A percentile compares a stretch with the other conserved stretches of the same genome.
These are phyloP conservation scores for Wickerhamomyces sp. DNA, from an alignment of 1,139 yeast species.

Conservation along the genomic window DNA sequence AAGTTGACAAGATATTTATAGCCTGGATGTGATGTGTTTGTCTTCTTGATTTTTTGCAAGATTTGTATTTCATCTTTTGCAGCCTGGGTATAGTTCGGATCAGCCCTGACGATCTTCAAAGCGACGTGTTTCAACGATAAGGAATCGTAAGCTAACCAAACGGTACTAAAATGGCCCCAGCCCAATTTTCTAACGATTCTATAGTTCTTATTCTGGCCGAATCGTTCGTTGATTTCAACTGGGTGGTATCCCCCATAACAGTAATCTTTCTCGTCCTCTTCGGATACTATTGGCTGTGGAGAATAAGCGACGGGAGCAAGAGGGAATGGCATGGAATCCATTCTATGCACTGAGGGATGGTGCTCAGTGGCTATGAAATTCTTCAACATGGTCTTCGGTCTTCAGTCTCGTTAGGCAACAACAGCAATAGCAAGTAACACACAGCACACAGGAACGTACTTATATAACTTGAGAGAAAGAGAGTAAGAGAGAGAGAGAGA, in stretches of 20 bases:
- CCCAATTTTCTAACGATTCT: constrained; percentile 74
- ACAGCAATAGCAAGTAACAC: too few relatives aligned
- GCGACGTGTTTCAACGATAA: constrained; percentile 63
- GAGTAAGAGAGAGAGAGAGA: too few relatives aligned
- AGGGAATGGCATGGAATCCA: constrained; percentile 4
- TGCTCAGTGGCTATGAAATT: constrained; percentile 6
- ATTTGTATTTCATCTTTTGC: constrained; percentile 81
- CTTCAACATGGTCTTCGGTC: constrained; percentile 1
- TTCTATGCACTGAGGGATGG: constrained; percentile 8
- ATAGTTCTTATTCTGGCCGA: constrained; percentile 57
- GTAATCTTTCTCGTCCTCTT: constrained; percentile 72
- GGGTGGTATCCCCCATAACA: constrained; percentile 87
- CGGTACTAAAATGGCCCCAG: constrained; percentile 91
- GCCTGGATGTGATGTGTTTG: constrained; percentile 64
- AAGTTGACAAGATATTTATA: constrained; percentile 64
- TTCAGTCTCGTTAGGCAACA: too few relatives aligned
- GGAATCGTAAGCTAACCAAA: constrained; percentile 75
- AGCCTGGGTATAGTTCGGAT: constrained; percentile 68
- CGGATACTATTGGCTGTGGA: constrained; percentile 25
- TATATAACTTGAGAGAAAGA: too few relatives aligned
- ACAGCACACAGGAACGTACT: too few relatives aligned
- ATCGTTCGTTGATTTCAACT: constrained; percentile 66
- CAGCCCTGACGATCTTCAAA: constrained; percentile 75
- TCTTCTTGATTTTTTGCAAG: constrained; percentile 42
- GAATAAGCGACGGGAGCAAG: not conserved